Evolutionary conservation across 2,329 filamentous ascomycete genomes (phyloP).

Genomic region (Botrytis cinerea): DNA sequence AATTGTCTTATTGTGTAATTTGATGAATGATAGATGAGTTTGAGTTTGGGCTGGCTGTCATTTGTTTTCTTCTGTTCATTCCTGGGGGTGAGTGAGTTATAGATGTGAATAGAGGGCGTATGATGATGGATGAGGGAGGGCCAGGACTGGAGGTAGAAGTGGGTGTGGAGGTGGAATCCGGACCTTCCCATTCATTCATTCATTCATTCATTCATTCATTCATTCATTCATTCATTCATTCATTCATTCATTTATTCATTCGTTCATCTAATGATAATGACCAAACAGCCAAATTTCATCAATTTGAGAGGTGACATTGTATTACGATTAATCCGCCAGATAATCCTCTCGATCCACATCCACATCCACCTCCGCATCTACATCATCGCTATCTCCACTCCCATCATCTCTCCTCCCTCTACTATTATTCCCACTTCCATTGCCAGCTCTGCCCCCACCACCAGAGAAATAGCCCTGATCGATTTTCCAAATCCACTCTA

Average conservation of each 20-base stretch:
- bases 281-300: background rate
- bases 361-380: background rate
- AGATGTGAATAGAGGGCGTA: background rate
- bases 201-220: background rate
- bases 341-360: slow-evolving; percentile 18
- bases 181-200: too few relatives aligned
- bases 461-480: slow-evolving; percentile 61
- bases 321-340: slow-evolving; percentile 11
- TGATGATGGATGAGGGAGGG: too few relatives aligned
- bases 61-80: background rate
- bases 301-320: background rate
- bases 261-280: background rate
- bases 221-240: background rate
- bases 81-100: background rate
- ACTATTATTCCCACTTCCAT: slow-evolving; percentile 5
- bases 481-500: slow-evolving; percentile 95
- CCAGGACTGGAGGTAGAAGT: too few relatives aligned
- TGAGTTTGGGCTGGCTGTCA: too few relatives aligned
- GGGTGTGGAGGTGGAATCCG: too few relatives aligned
- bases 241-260: background rate
- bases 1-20: background rate
- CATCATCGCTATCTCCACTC: background rate
- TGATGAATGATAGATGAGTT: background rate
- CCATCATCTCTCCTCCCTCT: background rate
- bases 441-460: slow-evolving; percentile 22